Base-by-base conservation (phyloP, 371 early-diverging fungal genomes). In the Actinomucor elegans region DNA sequence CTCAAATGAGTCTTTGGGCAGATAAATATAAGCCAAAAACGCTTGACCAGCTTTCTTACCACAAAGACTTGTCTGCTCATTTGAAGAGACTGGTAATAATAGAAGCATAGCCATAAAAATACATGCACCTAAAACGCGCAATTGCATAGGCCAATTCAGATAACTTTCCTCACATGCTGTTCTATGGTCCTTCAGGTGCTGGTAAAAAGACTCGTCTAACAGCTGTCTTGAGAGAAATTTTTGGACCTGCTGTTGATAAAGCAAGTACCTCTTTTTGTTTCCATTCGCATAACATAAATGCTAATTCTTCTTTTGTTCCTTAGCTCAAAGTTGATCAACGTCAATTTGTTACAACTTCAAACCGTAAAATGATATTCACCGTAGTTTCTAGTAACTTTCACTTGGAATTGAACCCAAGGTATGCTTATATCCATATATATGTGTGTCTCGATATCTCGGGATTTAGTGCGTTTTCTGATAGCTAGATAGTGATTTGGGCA, bases 161-260 rank as follows among this genome's bases (percentile, higher is more conserved):
- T 8, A 94, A 96, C 64, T 82, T 99, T 49, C 99, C 99, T 27
- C 99, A 99, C 60, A 64, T 99, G 61, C 81, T 99, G 4, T 84
- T 99, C 31, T 95, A 95, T 78, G 99, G 99, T 1, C 95, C 94
- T 10, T 79, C 92, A 4, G 99, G 99, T 18, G 89, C 92, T 2
- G 99, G 99, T 10, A 99, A 99, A 78, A 96, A 95, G 68, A 99
- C 99, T 18, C 83, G 99, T 28, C 83, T 99, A 33, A 83, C 84
- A 33, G 90, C 91, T 48, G 77, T 91, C 2, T 83, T 94, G 50
- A 83, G 86, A 55, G 93, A 94, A 55, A 74, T 98, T 12, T 98
- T 82, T 73, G 98, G 98, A 8, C 75, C 90, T n/a, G 85, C 90
- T 24, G 94, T 91, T n/a, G 95, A 95, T 55, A 96, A 91, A 82